Percentiles rank a stretch among this genome's conserved stretches.
phyloP scores from a whole-genome alignment of 140 eudicot species.

The Oenanthe javanica region DNA sequence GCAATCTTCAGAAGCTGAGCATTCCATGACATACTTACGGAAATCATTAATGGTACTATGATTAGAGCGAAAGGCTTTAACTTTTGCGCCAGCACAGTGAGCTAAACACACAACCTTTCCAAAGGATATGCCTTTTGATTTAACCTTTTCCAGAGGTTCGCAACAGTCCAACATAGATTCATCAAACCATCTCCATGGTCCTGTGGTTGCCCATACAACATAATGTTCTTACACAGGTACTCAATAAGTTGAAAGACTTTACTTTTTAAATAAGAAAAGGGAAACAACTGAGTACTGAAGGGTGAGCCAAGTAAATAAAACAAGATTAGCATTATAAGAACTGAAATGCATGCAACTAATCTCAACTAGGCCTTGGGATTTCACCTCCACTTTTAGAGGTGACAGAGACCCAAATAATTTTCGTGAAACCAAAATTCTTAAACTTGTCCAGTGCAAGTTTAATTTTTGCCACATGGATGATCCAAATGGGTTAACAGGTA shows the following conservation, averaged over 20 bases:
- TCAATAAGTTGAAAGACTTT: background rate
- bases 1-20: conserved; percentile 67
- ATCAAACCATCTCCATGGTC: conserved; percentile 99
- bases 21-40: conserved; percentile 66
- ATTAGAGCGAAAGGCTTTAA: conserved; percentile 71
- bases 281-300: background rate
- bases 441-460: background rate
- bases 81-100: conserved; percentile 92
- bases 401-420: background rate
- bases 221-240: background rate
- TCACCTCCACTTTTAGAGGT: background rate
- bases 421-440: no score
- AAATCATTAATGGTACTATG: conserved; percentile 75
- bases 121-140: conserved; percentile 82
- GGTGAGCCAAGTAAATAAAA: background rate
- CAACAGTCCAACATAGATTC: conserved; percentile 96
- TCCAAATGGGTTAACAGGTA: background rate
- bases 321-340: background rate
- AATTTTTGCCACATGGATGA: background rate
- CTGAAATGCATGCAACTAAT: no score
- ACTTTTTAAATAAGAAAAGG: background rate
- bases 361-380: background rate
- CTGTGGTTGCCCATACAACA: conserved; percentile 23
- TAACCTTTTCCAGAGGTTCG: conserved; percentile 86
- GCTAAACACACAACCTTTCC: conserved; percentile 91